Evolutionary conservation across 2,329 filamentous ascomycete genomes (phyloP), one percentile per base, ranked within the genome.

Genomic region (Truncatella angustata): DNA sequence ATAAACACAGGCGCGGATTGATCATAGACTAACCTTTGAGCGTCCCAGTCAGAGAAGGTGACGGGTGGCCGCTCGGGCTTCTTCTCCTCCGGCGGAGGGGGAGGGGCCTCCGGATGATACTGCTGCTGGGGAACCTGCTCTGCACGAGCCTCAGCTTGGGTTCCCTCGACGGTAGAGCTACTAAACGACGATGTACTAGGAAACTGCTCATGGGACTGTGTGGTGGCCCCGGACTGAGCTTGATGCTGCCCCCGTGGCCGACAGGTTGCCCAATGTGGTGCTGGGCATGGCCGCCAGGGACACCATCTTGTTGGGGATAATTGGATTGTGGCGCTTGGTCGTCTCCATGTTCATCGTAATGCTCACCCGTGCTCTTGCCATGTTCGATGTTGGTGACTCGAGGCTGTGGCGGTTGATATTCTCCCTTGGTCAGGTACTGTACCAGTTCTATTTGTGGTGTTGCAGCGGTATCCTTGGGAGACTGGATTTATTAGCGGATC

Each of bases 371-470:
- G 42, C 67, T 60, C 36, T 37, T 50, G 50, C 49, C 52, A 32
- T 57, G 58, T 21, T 57, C 53, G 32, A 66, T 62, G 20, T 49
- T 35, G 24, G 20, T 11, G 12, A 30, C 35, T 28, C n/a, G 34
- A 30, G 34, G 40, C n/a, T 42, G 37, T 9, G 16, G 23, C 4
- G 74, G 73, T 34, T 73, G 71, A 56, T 68, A 81, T 70, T 82
- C 79, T 56, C 79, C 79, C 58, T 77, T 79, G 23, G 79, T 80
- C 52, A 79, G 75, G 58, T 79, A 80, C 60, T 77, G 77, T 10
- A 81, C 70, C 23, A 80, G 62, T 48, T 72, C 67, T 3, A 72
- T 56, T 18, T 45, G 56, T 36, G 58, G 47, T 24, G 47, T 32
- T 35, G 49, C 47, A 26, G 50, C 32, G 14, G 55, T 35, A 36